These are phyloP conservation scores for Crucihimalaya himalaica DNA, from an alignment of 345 rosid species.

Conservation along the genomic window DNA sequence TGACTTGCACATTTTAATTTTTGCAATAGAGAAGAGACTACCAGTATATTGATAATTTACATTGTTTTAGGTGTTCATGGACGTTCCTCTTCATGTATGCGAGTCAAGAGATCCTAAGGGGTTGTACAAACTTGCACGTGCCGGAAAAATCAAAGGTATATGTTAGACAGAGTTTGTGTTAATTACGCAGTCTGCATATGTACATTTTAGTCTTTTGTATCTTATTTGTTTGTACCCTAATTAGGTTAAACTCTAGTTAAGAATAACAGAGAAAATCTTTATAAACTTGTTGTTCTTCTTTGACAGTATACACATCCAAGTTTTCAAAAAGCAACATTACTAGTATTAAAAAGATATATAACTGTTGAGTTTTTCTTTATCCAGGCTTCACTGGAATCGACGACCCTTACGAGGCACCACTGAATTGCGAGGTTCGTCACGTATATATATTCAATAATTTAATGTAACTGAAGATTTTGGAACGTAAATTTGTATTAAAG, in stretches of 20 bases:
- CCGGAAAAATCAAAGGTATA: constrained; percentile 79
- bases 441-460: neutral
- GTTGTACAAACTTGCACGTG: constrained; percentile 83
- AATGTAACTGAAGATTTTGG: neutral
- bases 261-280: no score
- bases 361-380: constrained; percentile 13
- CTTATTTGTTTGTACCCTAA: no score
- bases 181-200: no score
- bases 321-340: no score
- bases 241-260: no score
- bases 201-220: no score
- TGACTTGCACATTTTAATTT: no score
- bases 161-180: no score
- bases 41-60: neutral
- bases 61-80: constrained; percentile 65
- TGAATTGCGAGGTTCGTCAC: constrained; percentile 58
- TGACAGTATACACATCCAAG: no score
- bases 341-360: neutral
- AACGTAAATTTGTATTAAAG: neutral
- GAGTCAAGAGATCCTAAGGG: constrained; percentile 91
- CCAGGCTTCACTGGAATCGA: constrained; percentile 82
- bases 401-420: constrained; percentile 77
- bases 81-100: constrained; percentile 73
- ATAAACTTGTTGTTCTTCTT: no score
- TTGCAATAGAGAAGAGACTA: neutral